Evolutionary conservation across 768 basidiomycete genomes (phyloP).

Genomic region (Termitomyces sp.): DNA sequence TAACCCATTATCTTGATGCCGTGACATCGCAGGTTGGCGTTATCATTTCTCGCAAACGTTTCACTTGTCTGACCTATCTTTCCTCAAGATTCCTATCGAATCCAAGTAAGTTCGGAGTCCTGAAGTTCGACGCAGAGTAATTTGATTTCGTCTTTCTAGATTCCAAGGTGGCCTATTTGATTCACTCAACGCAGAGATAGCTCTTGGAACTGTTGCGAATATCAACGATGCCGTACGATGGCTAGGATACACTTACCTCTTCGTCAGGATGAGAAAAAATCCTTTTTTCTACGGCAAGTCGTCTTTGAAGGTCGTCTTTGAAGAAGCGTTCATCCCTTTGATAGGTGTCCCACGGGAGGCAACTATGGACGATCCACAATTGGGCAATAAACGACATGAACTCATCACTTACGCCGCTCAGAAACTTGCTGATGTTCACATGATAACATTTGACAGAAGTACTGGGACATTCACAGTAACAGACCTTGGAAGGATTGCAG

Average conservation of each 20-base stretch:
- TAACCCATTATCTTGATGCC: slow-evolving; percentile 84
- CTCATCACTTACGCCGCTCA: slow-evolving; percentile 64
- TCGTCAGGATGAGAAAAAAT: slow-evolving; percentile 91
- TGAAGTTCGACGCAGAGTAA: background rate
- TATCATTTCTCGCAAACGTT: background rate
- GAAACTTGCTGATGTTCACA: slow-evolving; percentile 61
- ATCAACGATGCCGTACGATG: slow-evolving; percentile 85
- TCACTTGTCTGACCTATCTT: slow-evolving; percentile 1
- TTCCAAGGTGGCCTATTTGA: slow-evolving; percentile 86
- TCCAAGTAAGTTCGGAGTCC: slow-evolving; percentile 60
- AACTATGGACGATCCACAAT: slow-evolving; percentile 62
- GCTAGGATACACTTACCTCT: slow-evolving; percentile 96
- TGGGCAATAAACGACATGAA: slow-evolving; percentile 64
- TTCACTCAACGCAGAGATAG: slow-evolving; percentile 91
- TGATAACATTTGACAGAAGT: slow-evolving; percentile 72
- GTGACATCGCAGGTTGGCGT: slow-evolving; percentile 74
- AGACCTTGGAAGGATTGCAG: slow-evolving; percentile 94
- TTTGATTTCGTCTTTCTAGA: slow-evolving; percentile 26
- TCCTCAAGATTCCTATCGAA: slow-evolving; percentile 82
- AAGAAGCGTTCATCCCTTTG: background rate
- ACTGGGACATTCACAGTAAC: slow-evolving; percentile 64
- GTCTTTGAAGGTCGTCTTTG: slow-evolving; percentile 11
- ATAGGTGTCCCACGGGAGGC: slow-evolving; percentile 67
- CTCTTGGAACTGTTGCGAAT: slow-evolving; percentile 90
- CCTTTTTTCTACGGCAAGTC: slow-evolving; percentile 76